phyloP scores from a whole-genome alignment of 1,139 yeast species.

The Yamadazyma blattariae region DNA sequence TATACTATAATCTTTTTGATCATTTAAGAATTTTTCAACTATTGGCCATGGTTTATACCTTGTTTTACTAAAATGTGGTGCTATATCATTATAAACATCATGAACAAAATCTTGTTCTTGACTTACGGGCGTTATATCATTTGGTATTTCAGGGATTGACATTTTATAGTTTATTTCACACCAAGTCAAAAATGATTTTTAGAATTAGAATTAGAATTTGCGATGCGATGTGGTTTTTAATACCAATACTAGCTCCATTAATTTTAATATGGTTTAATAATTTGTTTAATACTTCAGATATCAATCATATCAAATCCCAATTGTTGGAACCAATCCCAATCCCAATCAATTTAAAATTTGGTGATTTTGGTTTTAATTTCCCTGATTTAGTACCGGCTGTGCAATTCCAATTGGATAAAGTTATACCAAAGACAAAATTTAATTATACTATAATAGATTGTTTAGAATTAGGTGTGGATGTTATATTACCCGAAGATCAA shows the following conservation, averaged over 20 bases:
- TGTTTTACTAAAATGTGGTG: conserved; percentile 88
- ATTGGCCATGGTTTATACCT: conserved; percentile 98
- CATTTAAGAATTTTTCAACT: conserved; percentile 65
- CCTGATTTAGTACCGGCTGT: conserved; percentile 48
- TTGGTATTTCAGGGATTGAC: conserved; percentile 34
- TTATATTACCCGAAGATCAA: conserved; percentile 8
- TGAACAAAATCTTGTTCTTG: conserved; percentile 85
- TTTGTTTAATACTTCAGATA: too few relatives aligned
- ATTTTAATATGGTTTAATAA: background rate
- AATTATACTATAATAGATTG: conserved; percentile 3
- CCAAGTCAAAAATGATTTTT: too few relatives aligned
- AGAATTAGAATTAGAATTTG: background rate
- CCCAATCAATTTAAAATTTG: conserved; percentile 30
- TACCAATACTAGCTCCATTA: conserved; percentile 5
- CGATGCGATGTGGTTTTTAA: conserved; percentile 6
- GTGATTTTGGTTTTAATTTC: conserved; percentile 38
- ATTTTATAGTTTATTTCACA: too few relatives aligned
- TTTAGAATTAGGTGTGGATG: background rate
- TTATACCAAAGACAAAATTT: background rate
- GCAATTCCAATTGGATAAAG: conserved; percentile 34
- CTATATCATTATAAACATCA: conserved; percentile 86
- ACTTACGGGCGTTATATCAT: conserved; percentile 41
- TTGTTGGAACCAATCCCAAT: conserved; percentile 14
- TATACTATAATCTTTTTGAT: conserved; percentile 30
- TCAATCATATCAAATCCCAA: too few relatives aligned